Evolutionary conservation across 192 early-diverging fungal species (phyloP).

Genomic region (Entomortierella lignicola): DNA sequence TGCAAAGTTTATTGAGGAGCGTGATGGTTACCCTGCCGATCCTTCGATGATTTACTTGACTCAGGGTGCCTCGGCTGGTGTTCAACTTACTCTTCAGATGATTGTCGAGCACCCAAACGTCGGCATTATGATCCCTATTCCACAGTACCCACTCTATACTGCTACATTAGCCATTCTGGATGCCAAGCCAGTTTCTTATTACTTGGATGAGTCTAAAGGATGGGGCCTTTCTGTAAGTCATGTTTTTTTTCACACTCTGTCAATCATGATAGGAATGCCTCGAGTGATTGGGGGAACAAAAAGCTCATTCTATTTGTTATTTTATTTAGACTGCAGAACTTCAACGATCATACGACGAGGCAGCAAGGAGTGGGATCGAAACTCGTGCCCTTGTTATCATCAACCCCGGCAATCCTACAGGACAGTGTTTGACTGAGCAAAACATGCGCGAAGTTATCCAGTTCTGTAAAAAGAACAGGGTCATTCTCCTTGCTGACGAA

Average conservation of each 20-base stretch:
- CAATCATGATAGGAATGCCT: no score
- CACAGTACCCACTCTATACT: conserved; percentile 98
- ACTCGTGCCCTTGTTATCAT: conserved; percentile 96
- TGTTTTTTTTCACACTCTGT: background rate
- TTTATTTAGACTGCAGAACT: conserved; percentile 69
- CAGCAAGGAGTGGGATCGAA: conserved; percentile 77
- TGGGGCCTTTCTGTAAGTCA: conserved; percentile 76
- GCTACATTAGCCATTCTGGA: conserved; percentile 89
- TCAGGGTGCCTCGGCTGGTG: conserved; percentile 91
- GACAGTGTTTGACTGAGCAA: conserved; percentile 83
- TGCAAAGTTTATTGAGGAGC: conserved; percentile 87
- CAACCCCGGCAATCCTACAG: conserved; percentile 99
- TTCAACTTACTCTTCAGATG: conserved; percentile 91
- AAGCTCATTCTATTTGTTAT: background rate
- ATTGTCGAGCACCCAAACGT: conserved; percentile 80
- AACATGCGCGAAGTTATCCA: conserved; percentile 91
- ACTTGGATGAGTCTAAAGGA: conserved; percentile 84
- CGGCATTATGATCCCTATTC: conserved; percentile 99
- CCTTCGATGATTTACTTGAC: conserved; percentile 94
- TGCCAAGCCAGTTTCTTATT: conserved; percentile 90
- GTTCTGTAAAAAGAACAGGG: conserved; percentile 82
- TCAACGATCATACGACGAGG: conserved; percentile 69
- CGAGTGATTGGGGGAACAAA: background rate
- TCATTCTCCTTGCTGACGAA: conserved; percentile 95
- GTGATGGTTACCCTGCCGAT: conserved; percentile 91